Evolutionary conservation across 305 asterid species (phyloP), one percentile per base, ranked within the genome.

Genomic region (Solanum hybrid): DNA sequence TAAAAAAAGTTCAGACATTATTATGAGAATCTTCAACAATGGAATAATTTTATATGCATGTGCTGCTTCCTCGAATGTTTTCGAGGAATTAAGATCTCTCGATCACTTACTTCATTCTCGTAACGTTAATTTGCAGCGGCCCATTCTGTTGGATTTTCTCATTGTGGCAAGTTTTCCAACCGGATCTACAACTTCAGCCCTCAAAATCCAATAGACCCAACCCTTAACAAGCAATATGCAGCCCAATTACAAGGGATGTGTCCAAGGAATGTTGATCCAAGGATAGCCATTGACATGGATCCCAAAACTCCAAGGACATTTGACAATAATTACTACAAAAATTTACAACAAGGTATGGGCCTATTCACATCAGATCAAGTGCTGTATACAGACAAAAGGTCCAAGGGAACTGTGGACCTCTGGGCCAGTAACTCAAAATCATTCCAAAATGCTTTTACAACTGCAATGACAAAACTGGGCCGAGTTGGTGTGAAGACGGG

Each of bases 291-390:
- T 2, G 67, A 94, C 89, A 94, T 95, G 97, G 97, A 95, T 89
- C 97, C 96, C 13, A 91, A 81, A 40, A 92, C 97, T 18, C 96
- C 97, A 0, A 91, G 91, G 77, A 92, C 12, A 1, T 94, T 95
- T 40, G 97, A 93, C 64, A 94, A 94, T 39, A 92, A 87, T 28
- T 94, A 95, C 86, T 95, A 87, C 90, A 81, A 88, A 82, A 95
- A 94, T 78, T 94, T 95, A 57, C 90, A 93, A 39, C 90, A 92
- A 33, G 97, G 97, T 26, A 93, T 88, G 88, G 97, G 97, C 11
- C 91, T 95, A 8, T 95, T 95, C 93, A 94, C 94, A n/a, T 94
- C 96, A 5, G 97, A 94, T 87, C 95, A 95, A 90, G 94, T 93
- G 51, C 91, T 95, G 42, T 94, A 89, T 87, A 92, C 93, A 1